These are phyloP conservation scores for Neophaeococcomyces mojaviensis DNA, from an alignment of 2,329 filamentous ascomycete genomes.

Conservation along the genomic window DNA sequence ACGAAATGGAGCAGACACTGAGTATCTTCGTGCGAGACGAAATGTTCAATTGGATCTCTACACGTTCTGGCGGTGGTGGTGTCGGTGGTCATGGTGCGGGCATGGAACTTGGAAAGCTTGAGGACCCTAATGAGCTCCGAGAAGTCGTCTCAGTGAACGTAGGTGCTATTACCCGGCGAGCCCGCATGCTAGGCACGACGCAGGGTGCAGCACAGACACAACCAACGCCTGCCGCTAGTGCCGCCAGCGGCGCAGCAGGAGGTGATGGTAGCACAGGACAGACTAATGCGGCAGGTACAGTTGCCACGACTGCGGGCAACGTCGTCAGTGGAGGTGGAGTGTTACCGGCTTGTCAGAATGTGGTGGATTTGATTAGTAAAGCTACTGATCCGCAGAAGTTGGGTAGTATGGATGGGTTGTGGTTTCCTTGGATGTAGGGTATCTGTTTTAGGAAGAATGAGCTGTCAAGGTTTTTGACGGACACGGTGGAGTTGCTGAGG, in stretches of 20 bases:
- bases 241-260: background rate
- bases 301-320: slow-evolving; percentile 7
- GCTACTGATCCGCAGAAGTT: slow-evolving; percentile 88
- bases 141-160: slow-evolving; percentile 80
- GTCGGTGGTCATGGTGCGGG: slow-evolving; percentile 7
- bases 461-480: background rate
- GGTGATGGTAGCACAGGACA: background rate
- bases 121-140: slow-evolving; percentile 51
- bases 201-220: slow-evolving; percentile 5
- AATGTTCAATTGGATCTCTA: slow-evolving; percentile 94
- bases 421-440: slow-evolving; percentile 84
- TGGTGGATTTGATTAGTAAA: slow-evolving; percentile 87
- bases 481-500: background rate
- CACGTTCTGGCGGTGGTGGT: slow-evolving; percentile 25
- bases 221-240: background rate
- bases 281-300: slow-evolving; percentile 5
- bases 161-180: slow-evolving; percentile 85
- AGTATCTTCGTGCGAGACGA: slow-evolving; percentile 94
- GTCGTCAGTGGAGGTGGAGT: slow-evolving; percentile 42
- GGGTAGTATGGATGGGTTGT: slow-evolving; percentile 80
- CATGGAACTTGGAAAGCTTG: slow-evolving; percentile 7
- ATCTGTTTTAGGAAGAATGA: too few species aligned
- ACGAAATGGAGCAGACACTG: slow-evolving; percentile 88
- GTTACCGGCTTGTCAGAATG: slow-evolving; percentile 90
- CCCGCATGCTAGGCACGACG: slow-evolving; percentile 70